Base-by-base conservation (phyloP, 805 yeast genomes). In the Myxozyma geophila region DNA sequence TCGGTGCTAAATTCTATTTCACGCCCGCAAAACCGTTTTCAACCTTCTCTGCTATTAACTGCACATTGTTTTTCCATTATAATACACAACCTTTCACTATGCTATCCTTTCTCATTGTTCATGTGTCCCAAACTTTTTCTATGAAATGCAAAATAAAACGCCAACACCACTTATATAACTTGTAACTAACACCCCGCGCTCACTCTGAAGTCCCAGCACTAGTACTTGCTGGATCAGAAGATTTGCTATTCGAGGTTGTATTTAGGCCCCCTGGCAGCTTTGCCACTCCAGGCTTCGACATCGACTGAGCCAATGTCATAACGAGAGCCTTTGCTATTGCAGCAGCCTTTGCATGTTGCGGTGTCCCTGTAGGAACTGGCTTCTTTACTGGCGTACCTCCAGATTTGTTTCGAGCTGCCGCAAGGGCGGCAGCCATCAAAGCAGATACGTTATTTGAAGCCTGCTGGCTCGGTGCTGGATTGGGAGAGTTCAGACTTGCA, bases 311-410 rank as follows among this genome's bases (percentile, higher is more conserved):
- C 21, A 67, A 41, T 17, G 70, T 54, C 60, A 59, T 59, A 28
- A 67, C 69, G 10, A 67, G 49, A 4, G 70, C 70, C 36, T 67
- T 67, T 28, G 70, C 70, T 10, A 66, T 55, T 17, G 69, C 69
- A 2, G 67, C 68, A 4, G 69, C 70, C 47, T 66, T 65, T 15
- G 64, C 63, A 40, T 64, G 60, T 39, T 53, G 57, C 57, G 41
- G 57, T 5, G 44, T 15, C 28, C 28, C 28, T 28, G 28, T 5
- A 3, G 57, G 10, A 28, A 28, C 39, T 8, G 48, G 57, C 33
- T 53, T 53, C 37, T 21, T 33, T 28, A 41, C 17, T 7, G 40
- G 57, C 21, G 19, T 39, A 13, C 28, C n/a, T 13, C 49, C 57
- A 19, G 37, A 8, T 43, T 53, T 53, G 23, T 41, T 53, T 13